A percentile compares a stretch with the other conserved stretches of the same genome.
phyloP scores from a whole-genome alignment of 2,329 filamentous ascomycete species.

The Penicillium sp. region DNA sequence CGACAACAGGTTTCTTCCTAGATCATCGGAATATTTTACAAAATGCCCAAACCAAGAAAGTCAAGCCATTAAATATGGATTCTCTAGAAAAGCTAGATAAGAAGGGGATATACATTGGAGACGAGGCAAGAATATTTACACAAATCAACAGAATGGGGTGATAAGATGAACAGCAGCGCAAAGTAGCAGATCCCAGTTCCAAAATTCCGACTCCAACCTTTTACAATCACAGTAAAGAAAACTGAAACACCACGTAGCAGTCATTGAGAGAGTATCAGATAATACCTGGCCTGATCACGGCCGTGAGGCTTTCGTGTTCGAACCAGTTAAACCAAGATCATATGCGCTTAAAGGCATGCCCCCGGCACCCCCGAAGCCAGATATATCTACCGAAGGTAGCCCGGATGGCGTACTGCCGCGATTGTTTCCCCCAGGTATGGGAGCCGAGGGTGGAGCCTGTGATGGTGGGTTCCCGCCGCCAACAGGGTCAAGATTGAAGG shows the following conservation, averaged over 20 bases:
- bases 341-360: constrained; percentile 27
- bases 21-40: background rate
- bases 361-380: constrained; percentile 17
- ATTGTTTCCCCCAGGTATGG: constrained; percentile 11
- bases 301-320: constrained; percentile 16
- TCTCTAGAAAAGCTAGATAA: background rate
- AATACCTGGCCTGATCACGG: constrained; percentile 2
- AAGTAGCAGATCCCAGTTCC: constrained; percentile 3
- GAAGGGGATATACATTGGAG: background rate
- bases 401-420: background rate
- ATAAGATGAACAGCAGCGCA: background rate
- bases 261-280: constrained; percentile 7
- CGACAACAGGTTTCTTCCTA: background rate
- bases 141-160: background rate
- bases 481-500: constrained; percentile 79
- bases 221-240: constrained; percentile 6
- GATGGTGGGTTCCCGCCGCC: constrained; percentile 12
- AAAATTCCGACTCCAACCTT: constrained; percentile 2
- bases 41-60: background rate
- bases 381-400: constrained; percentile 13
- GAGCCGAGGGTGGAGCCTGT: constrained; percentile 7
- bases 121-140: background rate
- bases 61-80: background rate
- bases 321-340: constrained; percentile 24
- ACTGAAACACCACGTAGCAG: constrained; percentile 12